Base-by-base conservation (phyloP, 2,329 filamentous ascomycete genomes). In the Grosmannia clavigera region DNA sequence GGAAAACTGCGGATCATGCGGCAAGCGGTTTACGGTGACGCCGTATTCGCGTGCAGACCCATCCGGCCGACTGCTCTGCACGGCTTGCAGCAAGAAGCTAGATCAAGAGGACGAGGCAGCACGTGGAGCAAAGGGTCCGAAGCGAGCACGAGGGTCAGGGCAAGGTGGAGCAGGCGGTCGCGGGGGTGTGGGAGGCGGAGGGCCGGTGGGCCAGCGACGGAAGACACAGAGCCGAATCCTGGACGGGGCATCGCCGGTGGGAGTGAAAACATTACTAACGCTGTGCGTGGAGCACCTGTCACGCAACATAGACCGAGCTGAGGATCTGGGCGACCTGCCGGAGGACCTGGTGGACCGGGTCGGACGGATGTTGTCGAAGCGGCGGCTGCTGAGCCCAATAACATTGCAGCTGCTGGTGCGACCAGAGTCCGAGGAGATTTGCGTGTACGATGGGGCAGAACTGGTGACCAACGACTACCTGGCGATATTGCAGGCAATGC, bases 11-110 rank as follows among this genome's bases (percentile, higher is more conserved):
- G 90, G 88, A 63, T 75, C 85, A 3, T 97, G 92, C 71, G 79
- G 81, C 52, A 95, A 94, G 70, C 85, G 91, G 46, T 97, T 97
- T 69, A 96, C 90, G 0, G 92, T 97, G 53, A 96, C 92, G 0
- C 81, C 90, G 0, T 96, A 96, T 74, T 91, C 87, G 63, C 87
- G 90, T 65, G 81, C 85, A 33, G 90, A 88, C 0, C 87, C 89
- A 0, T 79, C 87, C n/a, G 92, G 92, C 4, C 29, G 53, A 59
- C 76, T 97, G n/a, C 77, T 96, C 1, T 97, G 92, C 69, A 79
- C 80, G 3, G 84, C 88, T 27, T 97, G 92, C 68, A 87, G 89
- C 27, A 91, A 87, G 67, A 82, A 89, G 63, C 72, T 88, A 57
- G 81, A 81, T 50, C 86, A 88, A 63, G 78, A 82, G 60, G 86